These are phyloP conservation scores for Raffaelea ambrosiae DNA, from an alignment of 2,329 filamentous ascomycete genomes.

Conservation along the genomic window DNA sequence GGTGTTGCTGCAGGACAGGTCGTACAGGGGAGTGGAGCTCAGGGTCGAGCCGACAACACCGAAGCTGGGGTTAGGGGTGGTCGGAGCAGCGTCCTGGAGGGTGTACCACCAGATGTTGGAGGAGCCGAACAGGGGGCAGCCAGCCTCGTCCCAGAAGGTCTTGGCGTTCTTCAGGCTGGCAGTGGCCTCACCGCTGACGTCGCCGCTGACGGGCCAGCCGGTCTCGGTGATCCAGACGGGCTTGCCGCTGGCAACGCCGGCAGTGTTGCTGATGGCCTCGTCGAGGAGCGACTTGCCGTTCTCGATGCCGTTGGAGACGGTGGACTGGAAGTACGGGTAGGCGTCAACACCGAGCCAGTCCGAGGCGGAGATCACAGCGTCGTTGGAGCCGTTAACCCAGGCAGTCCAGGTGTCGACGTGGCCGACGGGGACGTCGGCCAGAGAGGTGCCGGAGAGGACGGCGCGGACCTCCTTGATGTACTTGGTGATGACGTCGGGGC, in stretches of 20 bases:
- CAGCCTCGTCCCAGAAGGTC: constrained; percentile 73
- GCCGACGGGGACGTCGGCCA: constrained; percentile 53
- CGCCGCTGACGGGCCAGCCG: constrained; percentile 72
- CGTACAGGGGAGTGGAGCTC: constrained; percentile 48
- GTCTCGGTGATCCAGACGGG: constrained; percentile 82
- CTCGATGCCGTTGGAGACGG: constrained; percentile 55
- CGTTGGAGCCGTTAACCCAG: constrained; percentile 66
- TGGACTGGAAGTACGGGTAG: constrained; percentile 77
- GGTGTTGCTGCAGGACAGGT: constrained; percentile 48
- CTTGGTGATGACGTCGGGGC: constrained; percentile 51
- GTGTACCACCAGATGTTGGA: constrained; percentile 70
- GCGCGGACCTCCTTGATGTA: constrained; percentile 65
- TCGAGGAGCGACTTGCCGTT: constrained; percentile 60
- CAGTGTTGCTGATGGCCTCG: constrained; percentile 53
- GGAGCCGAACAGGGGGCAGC: constrained; percentile 59
- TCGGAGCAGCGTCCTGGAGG: constrained; percentile 56
- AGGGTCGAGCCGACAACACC: constrained; percentile 54
- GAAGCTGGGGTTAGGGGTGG: constrained; percentile 58
- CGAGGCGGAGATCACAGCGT: constrained; percentile 55
- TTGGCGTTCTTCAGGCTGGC: constrained; percentile 61
- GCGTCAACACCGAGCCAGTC: constrained; percentile 82
- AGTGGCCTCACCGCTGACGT: constrained; percentile 51
- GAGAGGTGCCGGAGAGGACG: constrained; percentile 52
- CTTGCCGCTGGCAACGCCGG: constrained; percentile 53
- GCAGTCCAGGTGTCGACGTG: constrained; percentile 88